phyloP scores from a whole-genome alignment of 768 basidiomycete species.

The Psilocybe sp. region DNA sequence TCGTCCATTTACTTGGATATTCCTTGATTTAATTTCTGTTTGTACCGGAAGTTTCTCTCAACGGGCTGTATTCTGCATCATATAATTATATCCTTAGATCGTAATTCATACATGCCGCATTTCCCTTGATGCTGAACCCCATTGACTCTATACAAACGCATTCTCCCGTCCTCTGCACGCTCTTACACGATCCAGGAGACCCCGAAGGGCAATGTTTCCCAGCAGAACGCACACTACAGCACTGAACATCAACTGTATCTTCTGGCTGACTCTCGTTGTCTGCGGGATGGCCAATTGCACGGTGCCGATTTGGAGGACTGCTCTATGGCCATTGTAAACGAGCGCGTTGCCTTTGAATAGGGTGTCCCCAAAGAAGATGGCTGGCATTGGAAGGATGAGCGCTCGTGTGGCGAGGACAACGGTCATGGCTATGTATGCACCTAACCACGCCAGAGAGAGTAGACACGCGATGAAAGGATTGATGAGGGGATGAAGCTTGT shows the following conservation, averaged over 20 bases:
- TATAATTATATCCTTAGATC: no score
- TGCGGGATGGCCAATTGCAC: constrained; percentile 12
- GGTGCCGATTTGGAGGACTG: no score
- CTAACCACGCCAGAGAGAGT: constrained; percentile 23
- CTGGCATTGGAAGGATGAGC: neutral
- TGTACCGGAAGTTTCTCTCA: no score
- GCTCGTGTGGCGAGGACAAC: constrained; percentile 18
- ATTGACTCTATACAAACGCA: no score
- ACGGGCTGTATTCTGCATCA: no score
- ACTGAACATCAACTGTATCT: constrained; percentile 22
- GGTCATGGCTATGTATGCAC: constrained; percentile 24
- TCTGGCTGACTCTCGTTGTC: constrained; percentile 10
- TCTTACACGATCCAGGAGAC: constrained; percentile 13
- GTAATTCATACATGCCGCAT: no score
- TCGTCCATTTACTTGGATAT: neutral
- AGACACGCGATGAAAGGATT: constrained; percentile 20
- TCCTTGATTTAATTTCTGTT: neutral
- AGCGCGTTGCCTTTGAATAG: no score
- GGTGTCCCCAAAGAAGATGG: no score
- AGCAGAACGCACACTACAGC: constrained; percentile 18
- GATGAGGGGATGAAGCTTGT: constrained; percentile 2
- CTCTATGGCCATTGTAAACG: no score
- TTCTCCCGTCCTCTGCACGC: neutral
- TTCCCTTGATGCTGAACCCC: no score
- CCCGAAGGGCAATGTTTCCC: constrained; percentile 19